Conservation (phyloP, 768 basidiomycete species). For the Mycena latifolia region DNA sequence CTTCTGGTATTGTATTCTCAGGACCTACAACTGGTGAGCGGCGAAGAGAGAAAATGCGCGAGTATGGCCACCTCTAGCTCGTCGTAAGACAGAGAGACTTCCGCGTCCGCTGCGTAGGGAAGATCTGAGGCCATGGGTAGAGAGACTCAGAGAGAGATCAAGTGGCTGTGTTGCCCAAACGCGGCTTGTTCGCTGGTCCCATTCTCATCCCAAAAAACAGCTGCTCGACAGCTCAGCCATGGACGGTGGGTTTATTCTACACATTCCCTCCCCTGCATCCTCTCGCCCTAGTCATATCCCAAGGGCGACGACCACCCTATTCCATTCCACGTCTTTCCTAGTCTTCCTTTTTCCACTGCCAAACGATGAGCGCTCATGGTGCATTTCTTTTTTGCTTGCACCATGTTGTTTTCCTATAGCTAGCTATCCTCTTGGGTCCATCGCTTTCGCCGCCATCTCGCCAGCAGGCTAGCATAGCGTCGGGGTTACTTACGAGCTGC, state of each 20-base stretch:
- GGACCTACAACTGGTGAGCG: conserved; percentile 65
- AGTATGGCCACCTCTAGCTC: conserved; percentile 80
- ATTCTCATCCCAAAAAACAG: not conserved
- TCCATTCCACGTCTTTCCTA: conserved; percentile 16
- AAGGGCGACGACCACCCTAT: not conserved
- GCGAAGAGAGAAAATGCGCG: not conserved
- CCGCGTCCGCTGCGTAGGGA: conserved; percentile 96
- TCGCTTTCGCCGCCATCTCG: conserved; percentile 51
- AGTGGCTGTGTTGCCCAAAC: not conserved
- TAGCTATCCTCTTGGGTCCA: conserved; percentile 66
- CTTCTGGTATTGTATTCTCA: conserved; percentile 89
- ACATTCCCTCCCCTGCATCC: not conserved
- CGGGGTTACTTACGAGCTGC: conserved; percentile 64
- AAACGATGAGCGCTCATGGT: conserved; percentile 73
- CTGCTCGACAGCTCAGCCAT: conserved; percentile 13
- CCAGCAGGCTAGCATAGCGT: conserved; percentile 50
- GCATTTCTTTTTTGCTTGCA: conserved; percentile 64
- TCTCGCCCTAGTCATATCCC: not conserved
- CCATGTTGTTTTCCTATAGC: conserved; percentile 71
- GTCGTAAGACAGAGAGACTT: conserved; percentile 88
- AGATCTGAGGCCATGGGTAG: conserved; percentile 78
- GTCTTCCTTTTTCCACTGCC: conserved; percentile 51
- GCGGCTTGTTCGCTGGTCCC: not conserved
- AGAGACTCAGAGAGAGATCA: not conserved
- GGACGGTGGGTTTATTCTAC: conserved; percentile 29